Evolutionary conservation across 202 grass and related monocot genomes (phyloP).

Genomic region (Schoenoplectus triqueter): DNA sequence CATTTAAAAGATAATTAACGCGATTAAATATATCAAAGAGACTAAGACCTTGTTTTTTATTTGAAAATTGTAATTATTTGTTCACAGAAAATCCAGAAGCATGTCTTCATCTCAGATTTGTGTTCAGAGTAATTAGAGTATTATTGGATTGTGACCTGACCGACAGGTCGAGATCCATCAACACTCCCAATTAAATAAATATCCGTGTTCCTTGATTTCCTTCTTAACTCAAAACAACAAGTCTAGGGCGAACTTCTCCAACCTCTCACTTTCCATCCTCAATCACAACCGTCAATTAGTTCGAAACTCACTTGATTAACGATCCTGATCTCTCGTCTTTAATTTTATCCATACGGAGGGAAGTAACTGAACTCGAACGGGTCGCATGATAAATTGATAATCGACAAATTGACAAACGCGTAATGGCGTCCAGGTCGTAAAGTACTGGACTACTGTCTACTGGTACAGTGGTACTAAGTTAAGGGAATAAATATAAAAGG

Average conservation of each 20-base stretch:
- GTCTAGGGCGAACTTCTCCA: no score
- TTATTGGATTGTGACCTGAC: conserved; percentile 29
- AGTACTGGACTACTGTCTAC: neutral
- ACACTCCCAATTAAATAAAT: neutral
- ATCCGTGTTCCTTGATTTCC: neutral
- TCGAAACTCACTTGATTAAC: neutral
- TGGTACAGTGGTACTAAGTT: neutral
- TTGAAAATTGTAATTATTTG: neutral
- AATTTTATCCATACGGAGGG: neutral
- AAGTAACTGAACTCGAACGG: neutral
- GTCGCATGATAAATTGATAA: no score
- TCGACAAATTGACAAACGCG: neutral
- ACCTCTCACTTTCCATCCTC: neutral
- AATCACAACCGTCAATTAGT: conserved; percentile 13
- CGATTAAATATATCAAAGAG: no score
- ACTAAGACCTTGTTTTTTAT: neutral
- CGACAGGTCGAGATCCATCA: conserved; percentile 14
- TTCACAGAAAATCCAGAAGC: conserved; percentile 24
- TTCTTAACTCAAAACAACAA: neutral
- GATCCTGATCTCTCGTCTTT: neutral
- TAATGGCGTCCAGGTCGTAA: conserved; percentile 34
- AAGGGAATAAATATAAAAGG: neutral
- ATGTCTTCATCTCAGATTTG: conserved; percentile 33
- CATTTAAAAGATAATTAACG: no score
- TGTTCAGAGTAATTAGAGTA: neutral